Percentiles rank a stretch among this genome's conserved stretches.
Conservation (phyloP, 176 grass and related monocot species). For the bread wheat (Triticum aestivum) region DNA sequence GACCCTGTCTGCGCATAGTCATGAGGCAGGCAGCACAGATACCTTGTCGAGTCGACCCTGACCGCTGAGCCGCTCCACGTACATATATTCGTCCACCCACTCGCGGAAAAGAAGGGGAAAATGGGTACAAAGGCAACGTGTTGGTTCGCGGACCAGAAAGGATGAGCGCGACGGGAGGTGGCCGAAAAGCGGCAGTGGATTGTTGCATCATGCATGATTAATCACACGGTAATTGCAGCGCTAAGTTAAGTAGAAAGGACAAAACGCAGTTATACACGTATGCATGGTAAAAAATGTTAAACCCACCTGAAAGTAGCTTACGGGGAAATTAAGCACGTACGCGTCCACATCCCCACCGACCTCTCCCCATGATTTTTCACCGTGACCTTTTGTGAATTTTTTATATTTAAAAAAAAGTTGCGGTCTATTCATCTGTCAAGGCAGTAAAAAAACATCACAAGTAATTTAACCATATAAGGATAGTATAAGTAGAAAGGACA, state of each 20-base stretch:
- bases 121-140: background rate
- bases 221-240: background rate
- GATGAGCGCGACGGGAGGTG: background rate
- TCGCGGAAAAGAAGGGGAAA: background rate
- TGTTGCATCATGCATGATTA: constrained; percentile 1
- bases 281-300: background rate
- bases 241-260: background rate
- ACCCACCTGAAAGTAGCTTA: background rate
- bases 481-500: too few species aligned
- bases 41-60: background rate
- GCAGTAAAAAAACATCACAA: too few species aligned
- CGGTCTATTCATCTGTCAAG: too few species aligned
- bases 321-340: background rate
- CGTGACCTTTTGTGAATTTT: too few species aligned
- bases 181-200: background rate
- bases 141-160: background rate
- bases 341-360: background rate
- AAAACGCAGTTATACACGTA: too few species aligned
- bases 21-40: background rate
- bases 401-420: too few species aligned
- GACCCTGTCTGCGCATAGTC: background rate
- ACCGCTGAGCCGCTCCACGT: constrained; percentile 6
- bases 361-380: background rate
- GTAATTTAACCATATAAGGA: too few species aligned
- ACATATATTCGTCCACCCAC: background rate